Evolutionary conservation across 2,329 filamentous ascomycete genomes (phyloP), one percentile per base, ranked within the genome.

Genomic region (Trichothecium roseum): DNA sequence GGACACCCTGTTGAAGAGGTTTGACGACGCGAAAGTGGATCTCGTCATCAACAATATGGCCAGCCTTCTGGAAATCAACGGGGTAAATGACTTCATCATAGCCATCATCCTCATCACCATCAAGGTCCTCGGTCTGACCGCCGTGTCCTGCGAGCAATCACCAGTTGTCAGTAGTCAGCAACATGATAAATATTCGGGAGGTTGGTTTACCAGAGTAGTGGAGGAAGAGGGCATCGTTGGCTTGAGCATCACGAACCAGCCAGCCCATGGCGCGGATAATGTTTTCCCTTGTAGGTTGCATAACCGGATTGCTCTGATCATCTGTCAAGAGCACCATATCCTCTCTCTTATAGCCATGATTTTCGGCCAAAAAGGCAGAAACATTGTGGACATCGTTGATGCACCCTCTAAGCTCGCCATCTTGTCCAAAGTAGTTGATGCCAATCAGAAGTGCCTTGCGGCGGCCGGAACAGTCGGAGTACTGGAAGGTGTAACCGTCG

Each of bases 351-450:
- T 86, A 87, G 34, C 72, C 68, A 50, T 82, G 80, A 40, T 67
- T 65, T 53, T 78, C 68, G 44, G 78, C 76, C 41, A 87, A 60
- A 56, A 84, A 87, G 37, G 62, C 60, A 22, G 79, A 84, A 57
- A 87, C 73, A 53, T 87, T 87, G 60, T 80, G 77, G 24, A 82
- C 79, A 54, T 87, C 82, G 59, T 87, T 87, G 68, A 87, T 84
- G 58, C 82, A 87, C 30, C 82, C 82, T 40, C 76, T 68, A 36
- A 87, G 70, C 64, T 84, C 78, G 33, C 74, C 81, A 16, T 76
- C 60, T 51, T 83, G 78, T 35, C 77, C 75, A 47, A 85, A 81
- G 63, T 87, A 87, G 66, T 87, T 87, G 66, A 87, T 84, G 35
- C 82, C 82, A 42, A 87, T 84, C 37, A 87, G 62, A 37, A 87